Evolutionary conservation across 352 stramenopile genomes (phyloP).

Genomic region (Globisporangium camurandrum): DNA sequence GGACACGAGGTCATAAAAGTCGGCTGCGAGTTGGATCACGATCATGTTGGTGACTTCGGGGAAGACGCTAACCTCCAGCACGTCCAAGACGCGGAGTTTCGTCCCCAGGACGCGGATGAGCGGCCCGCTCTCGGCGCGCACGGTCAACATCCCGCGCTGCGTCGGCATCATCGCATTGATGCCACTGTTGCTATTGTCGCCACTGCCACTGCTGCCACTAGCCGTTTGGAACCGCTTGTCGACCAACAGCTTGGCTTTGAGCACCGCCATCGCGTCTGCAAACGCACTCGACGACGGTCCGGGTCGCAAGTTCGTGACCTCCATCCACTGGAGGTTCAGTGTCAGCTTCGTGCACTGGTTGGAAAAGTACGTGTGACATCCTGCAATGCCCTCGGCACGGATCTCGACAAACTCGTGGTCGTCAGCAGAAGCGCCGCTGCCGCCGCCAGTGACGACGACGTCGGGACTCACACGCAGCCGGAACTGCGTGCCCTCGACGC

Average conservation of each 20-base stretch:
- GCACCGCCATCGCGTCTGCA: conserved; percentile 61
- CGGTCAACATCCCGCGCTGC: conserved; percentile 69
- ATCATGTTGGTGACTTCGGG: conserved; percentile 79
- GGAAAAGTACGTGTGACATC: conserved; percentile 59
- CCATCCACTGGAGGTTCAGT: conserved; percentile 73
- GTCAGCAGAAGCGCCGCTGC: too few species aligned
- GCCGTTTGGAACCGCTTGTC: conserved; percentile 48
- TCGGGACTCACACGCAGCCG: conserved; percentile 56
- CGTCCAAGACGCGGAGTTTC: conserved; percentile 63
- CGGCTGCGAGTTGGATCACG: conserved; percentile 68
- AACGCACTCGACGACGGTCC: conserved; percentile 65
- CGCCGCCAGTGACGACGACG: conserved; percentile 25
- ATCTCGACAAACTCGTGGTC: conserved; percentile 78
- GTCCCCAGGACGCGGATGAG: conserved; percentile 54
- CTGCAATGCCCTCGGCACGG: conserved; percentile 45
- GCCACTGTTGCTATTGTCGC: conserved; percentile 19
- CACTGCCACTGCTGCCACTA: conserved; percentile 21
- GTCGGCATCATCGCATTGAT: too few species aligned
- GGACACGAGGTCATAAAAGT: conserved; percentile 80
- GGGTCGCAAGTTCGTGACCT: conserved; percentile 76
- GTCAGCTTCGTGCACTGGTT: conserved; percentile 69
- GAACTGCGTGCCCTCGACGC: conserved; percentile 43
- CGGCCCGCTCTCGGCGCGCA: conserved; percentile 68
- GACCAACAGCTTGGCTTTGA: conserved; percentile 62
- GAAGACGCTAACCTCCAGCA: conserved; percentile 79